Evolutionary conservation across 495 filamentous ascomycete species (phyloP), one percentile per base, ranked within the genome.

Genomic region (Aspergillus panamensis): DNA sequence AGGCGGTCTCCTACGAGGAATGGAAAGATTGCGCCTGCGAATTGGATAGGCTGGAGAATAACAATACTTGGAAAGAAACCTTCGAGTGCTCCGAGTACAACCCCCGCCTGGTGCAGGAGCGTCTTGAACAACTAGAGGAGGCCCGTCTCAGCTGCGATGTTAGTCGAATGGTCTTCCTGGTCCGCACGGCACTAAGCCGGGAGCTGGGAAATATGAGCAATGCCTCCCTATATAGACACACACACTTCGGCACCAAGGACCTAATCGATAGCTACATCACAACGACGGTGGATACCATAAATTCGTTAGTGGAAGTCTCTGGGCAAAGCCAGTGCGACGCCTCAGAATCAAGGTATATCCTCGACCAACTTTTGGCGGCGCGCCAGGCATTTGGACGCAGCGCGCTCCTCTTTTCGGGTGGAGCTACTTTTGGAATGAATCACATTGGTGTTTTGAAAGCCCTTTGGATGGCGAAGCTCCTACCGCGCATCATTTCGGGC

Each of bases 401-500:
- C 60, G 93, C 92, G 0, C 72, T 97, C 54, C 77, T 96, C 2
- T 79, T 97, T 17, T 96, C 91, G 13, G 93, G 93, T 14, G 93
- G 93, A 8, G 93, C 88, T 0, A 97, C 91, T 0, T 93, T 96
- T 70, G 93, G 93, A 25, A 96, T 97, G 93, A 89, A 88, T 48
- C 93, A 97, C 69, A 88, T 97, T 59, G 93, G 93, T 2, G 92
- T 97, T n/a, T 74, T 96, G 59, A 96, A 96, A 64, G 80, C 88
- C 6, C 80, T 97, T 14, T 92, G 82, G 67, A 84, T 95, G 66
- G 74, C 82, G 14, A 82, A 81, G 1, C 77, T 96, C 3, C 81
- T 97, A 2, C 93, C 93, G 8, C 84, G 92, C 17, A 94, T 97
- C 66, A 92, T 97, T 53, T 96, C 92, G 1, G 93, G 93, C 7